Base-by-base conservation (phyloP, 2,329 filamentous ascomycete genomes). In the Aspergillus pseudoterreus region DNA sequence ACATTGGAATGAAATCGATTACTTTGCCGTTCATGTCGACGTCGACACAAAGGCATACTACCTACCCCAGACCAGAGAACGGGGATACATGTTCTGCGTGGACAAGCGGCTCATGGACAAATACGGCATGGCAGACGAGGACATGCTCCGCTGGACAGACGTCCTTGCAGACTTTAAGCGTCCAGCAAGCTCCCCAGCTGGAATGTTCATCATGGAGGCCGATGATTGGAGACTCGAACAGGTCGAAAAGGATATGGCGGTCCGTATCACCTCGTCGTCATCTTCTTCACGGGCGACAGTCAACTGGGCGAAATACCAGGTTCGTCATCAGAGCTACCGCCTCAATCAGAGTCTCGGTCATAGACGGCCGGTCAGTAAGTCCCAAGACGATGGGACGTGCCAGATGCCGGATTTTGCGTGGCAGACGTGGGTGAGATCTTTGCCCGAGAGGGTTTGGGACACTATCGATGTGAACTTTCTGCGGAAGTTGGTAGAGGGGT, bases 41-140 rank as follows among this genome's bases (percentile, higher is more conserved):
- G 70, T 87, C 0, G 86, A 92, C 59, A 86, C 83, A 0, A 90
- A 90, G 63, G 70, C 86, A 3, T 90, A 79, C 59, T 88, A 89
- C 52, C 70, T 92, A 0, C 89, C 89, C 0, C 88, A 92, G 49
- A 90, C 85, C 0, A 75, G 85, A 1, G 68, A 73, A 38, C 75
- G 85, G 32, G 80, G 78, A 1, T 87, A 87, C 60, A 73, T 85
- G 56, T 61, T 86, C 27, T 81, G 78, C 12, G 63, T 86, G n/a
- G 73, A 81, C 50, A 69, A 57, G 33, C 35, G 51, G 4, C 61
- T 57, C 11, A 58, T 64, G 47, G 33, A 61, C 8, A 49, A 54
- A 12, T 54, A 61, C 5, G 57, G 56, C 2, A 45, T 64, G 21
- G 41, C 58, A 30, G 52, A 50, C 21, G 44, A 59, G 32, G 64